A percentile compares a stretch with the other conserved stretches of the same genome.
Evolutionary conservation across 306 rosid genomes (phyloP).

Genomic region (Arachis stenosperma): DNA sequence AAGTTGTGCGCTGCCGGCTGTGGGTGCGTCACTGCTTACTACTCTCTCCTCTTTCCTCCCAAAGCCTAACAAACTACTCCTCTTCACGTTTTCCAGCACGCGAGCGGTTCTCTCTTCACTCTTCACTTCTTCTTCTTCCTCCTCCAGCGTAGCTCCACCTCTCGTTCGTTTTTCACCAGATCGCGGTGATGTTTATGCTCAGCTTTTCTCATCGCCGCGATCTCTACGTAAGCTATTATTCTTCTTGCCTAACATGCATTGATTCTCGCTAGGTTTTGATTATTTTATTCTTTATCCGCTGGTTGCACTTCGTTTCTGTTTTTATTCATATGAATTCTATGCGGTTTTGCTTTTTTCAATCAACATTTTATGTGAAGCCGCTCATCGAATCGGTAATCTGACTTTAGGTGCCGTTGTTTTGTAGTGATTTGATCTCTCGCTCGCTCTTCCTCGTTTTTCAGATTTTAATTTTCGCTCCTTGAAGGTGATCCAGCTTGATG

Average conservation of each 20-base stretch:
- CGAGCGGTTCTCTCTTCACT: background rate
- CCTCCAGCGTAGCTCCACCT: background rate
- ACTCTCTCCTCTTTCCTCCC: background rate
- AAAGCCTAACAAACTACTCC: background rate
- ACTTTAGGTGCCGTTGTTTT: background rate
- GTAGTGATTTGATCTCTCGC: background rate
- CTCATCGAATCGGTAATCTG: background rate
- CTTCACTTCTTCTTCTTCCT: background rate
- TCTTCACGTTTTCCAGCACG: background rate
- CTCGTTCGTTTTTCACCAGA: background rate
- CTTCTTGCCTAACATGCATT: background rate
- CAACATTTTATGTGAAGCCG: background rate
- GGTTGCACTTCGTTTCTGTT: background rate
- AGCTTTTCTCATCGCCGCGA: background rate
- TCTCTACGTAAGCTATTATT: background rate
- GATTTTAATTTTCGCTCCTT: background rate
- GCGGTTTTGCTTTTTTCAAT: background rate
- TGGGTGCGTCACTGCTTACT: too few relatives aligned
- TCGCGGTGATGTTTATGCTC: constrained; percentile 1
- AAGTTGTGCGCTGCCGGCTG: background rate
- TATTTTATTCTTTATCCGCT: background rate
- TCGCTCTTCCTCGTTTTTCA: background rate
- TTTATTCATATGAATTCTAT: background rate
- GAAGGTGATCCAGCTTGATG: background rate
- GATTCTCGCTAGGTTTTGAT: constrained; percentile 19